Evolutionary conservation across 2,329 filamentous ascomycete genomes (phyloP).

Genomic region (Colletotrichum salicis): DNA sequence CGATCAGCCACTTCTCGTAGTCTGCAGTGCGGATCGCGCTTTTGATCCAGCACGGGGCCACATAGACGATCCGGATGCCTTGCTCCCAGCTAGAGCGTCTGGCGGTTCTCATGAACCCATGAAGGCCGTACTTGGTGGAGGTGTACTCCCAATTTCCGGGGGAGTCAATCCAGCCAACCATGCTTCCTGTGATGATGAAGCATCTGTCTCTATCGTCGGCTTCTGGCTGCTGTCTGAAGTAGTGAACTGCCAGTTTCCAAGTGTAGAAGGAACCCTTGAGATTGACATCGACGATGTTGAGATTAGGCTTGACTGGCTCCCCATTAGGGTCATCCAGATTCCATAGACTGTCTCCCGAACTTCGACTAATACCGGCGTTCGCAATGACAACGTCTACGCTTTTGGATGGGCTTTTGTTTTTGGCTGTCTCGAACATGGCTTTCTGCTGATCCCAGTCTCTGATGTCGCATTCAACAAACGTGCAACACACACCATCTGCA

Average conservation of each 20-base stretch:
- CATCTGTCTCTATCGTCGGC: constrained; percentile 53
- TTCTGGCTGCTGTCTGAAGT: constrained; percentile 54
- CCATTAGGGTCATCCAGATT: constrained; percentile 45
- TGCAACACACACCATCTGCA: constrained; percentile 25
- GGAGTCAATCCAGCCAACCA: constrained; percentile 59
- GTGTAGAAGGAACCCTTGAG: constrained; percentile 56
- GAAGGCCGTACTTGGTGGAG: constrained; percentile 54
- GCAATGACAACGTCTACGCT: constrained; percentile 59
- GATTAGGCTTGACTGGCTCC: constrained; percentile 49
- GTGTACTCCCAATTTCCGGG: constrained; percentile 55
- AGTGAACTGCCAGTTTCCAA: constrained; percentile 57
- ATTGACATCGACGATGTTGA: constrained; percentile 54
- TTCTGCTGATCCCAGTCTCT: not conserved
- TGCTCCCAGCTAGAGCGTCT: constrained; percentile 52
- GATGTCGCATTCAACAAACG: not conserved
- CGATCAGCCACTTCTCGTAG: constrained; percentile 38
- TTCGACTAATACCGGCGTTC: constrained; percentile 57
- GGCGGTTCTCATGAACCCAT: constrained; percentile 55
- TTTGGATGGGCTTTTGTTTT: constrained; percentile 36
- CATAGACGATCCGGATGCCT: constrained; percentile 57
- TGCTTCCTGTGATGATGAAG: constrained; percentile 59
- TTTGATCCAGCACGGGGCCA: constrained; percentile 55
- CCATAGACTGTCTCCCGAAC: constrained; percentile 50
- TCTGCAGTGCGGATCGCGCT: constrained; percentile 47
- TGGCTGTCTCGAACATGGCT: not conserved